Evolutionary conservation across 202 grass and related monocot species (phyloP).

Genomic region (Elaeis oleifera): DNA sequence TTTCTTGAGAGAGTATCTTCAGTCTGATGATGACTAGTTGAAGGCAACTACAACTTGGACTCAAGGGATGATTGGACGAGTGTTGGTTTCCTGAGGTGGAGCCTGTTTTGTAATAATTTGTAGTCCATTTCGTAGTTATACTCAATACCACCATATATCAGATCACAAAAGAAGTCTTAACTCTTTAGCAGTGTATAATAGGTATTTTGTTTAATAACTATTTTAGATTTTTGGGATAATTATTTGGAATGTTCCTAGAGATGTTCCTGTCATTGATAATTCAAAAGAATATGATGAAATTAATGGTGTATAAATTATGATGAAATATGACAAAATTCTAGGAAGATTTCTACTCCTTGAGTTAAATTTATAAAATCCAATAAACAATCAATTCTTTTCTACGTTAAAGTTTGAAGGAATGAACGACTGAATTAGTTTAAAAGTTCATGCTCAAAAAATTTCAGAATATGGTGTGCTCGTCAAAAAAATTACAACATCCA

Average conservation of each 20-base stretch:
- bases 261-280: too few species aligned
- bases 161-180: not conserved
- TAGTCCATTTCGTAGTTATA: conserved; percentile 33
- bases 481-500: too few species aligned
- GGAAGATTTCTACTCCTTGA: too few species aligned
- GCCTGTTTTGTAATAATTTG: conserved; percentile 15
- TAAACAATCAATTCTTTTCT: too few species aligned
- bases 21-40: conserved; percentile 47
- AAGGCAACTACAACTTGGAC: conserved; percentile 62
- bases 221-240: conserved; percentile 4
- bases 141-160: conserved; percentile 16
- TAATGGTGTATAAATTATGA: too few species aligned
- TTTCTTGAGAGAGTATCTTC: conserved; percentile 47
- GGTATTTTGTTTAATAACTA: not conserved
- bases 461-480: too few species aligned
- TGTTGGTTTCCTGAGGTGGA: conserved; percentile 39
- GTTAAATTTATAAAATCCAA: too few species aligned
- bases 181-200: not conserved
- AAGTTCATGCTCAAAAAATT: too few species aligned
- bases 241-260: not conserved
- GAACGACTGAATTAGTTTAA: too few species aligned
- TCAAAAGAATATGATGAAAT: too few species aligned
- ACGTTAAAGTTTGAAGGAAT: too few species aligned
- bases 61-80: conserved; percentile 65
- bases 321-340: too few species aligned